Base-by-base conservation (phyloP, 495 filamentous ascomycete genomes). In the Penicillium roqueforti region DNA sequence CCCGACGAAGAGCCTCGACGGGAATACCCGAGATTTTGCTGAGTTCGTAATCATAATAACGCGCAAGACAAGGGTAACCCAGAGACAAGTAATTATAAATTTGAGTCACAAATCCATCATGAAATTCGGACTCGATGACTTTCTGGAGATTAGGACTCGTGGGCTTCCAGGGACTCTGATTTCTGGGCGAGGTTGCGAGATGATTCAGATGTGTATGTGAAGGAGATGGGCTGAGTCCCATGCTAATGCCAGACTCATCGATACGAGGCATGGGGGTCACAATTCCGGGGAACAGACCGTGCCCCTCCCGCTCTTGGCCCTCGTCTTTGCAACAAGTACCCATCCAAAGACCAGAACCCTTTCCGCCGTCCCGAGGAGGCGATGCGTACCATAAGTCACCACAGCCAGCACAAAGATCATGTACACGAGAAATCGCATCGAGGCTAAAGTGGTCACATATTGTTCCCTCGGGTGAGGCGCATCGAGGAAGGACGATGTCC, bases 11-110 rank as follows among this genome's bases (percentile, higher is more conserved):
- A 40, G 88, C 80, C 23, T 78, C 73, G 26, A 89, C 55, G 0
- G 78, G 51, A 19, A 92, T 83, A 4, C 79, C 76, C 28, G 86
- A 87, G 44, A 96, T 91, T 65, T 83, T 85, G 63, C 83, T 80
- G 20, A 97, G 76, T 70, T 97, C 92, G 38, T 80, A 71, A 67
- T 97, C 92, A 63, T 86, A 97, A 48, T 80, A 80, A 11, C 87
- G 82, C 10, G 91, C 92, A 23, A 91, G 78, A 14, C 87, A 83
- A 7, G 91, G 89, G 66, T 95, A 97, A 3, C 92, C 91, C 19
- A 97, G 80, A 1, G 89, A 95, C 13, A 97, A 77, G 70, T 97
- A 97, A 65, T 97, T 96, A 75, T 92, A 97, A 16, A 97, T 89
- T 68, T 97, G 91, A 3, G 90, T 95, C 37, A 96, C 82, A 70